phyloP scores from a whole-genome alignment of 139 green algal genomes.

The Tetratostichococcus sp. region DNA sequence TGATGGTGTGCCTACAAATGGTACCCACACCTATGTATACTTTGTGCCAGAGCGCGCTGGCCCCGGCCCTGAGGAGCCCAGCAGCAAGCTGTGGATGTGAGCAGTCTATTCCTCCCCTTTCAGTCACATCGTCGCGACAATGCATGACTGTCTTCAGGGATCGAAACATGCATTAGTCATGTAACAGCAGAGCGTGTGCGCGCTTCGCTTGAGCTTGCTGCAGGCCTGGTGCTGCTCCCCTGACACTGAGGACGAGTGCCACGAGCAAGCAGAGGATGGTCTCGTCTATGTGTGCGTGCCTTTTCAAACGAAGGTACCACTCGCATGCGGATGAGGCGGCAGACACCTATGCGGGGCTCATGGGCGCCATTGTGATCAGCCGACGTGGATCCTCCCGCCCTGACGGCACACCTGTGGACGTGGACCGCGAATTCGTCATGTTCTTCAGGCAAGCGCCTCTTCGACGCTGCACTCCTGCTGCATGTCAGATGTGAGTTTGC shows the following conservation, averaged over 20 bases:
- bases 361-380: slow-evolving; percentile 56
- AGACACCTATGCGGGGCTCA: slow-evolving; percentile 61
- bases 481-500: slow-evolving; percentile 15
- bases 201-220: too few species aligned
- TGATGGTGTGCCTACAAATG: slow-evolving; percentile 13
- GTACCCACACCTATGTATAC: slow-evolving; percentile 45
- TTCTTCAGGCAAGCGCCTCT: too few species aligned
- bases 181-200: too few species aligned
- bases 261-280: too few species aligned
- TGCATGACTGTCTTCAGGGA: not conserved
- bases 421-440: slow-evolving; percentile 34
- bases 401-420: slow-evolving; percentile 24
- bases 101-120: not conserved
- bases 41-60: slow-evolving; percentile 52
- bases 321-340: slow-evolving; percentile 33
- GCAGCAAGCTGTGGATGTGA: slow-evolving; percentile 62
- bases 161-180: too few species aligned
- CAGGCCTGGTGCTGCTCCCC: too few species aligned
- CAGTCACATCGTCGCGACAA: not conserved
- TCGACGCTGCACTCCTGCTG: slow-evolving; percentile 44
- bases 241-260: too few species aligned
- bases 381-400: slow-evolving; percentile 5
- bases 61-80: slow-evolving; percentile 52
- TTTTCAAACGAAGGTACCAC: slow-evolving; percentile 20
- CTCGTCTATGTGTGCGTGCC: too few species aligned